Conservation (phyloP, 805 yeast species). For the Ogataea angusta region DNA sequence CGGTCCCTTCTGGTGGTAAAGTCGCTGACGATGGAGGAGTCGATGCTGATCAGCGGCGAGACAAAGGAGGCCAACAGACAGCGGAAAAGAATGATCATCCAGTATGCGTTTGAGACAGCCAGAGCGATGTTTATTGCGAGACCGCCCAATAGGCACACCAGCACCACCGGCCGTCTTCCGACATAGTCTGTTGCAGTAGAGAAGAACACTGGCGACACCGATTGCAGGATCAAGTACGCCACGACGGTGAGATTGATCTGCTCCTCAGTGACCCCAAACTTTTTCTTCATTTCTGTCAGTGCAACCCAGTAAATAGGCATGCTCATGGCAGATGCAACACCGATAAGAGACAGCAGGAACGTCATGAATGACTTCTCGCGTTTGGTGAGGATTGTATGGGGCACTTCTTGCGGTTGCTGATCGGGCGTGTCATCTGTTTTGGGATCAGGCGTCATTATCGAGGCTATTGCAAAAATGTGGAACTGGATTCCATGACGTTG, state of each 20-base stretch:
- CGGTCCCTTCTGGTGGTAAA: constrained; percentile 60
- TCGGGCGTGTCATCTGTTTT: not conserved
- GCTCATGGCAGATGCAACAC: constrained; percentile 67
- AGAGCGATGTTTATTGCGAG: constrained; percentile 63
- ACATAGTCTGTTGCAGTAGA: constrained; percentile 64
- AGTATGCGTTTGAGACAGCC: constrained; percentile 54
- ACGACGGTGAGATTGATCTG: constrained; percentile 70
- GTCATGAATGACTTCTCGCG: constrained; percentile 42
- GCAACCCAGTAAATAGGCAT: constrained; percentile 83
- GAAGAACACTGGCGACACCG: constrained; percentile 66
- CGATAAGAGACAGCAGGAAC: constrained; percentile 41
- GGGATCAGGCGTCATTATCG: not conserved
- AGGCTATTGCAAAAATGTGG: no score
- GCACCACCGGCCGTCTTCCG: constrained; percentile 70
- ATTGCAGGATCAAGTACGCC: constrained; percentile 73
- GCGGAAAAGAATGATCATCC: constrained; percentile 62
- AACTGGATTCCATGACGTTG: no score
- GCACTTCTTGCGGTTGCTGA: constrained; percentile 1
- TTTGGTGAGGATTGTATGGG: constrained; percentile 44
- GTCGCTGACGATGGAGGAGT: constrained; percentile 73
- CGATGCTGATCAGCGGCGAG: constrained; percentile 70
- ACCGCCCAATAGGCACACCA: constrained; percentile 53
- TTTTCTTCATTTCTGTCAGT: constrained; percentile 49
- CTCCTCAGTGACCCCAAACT: constrained; percentile 55
- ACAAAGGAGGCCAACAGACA: constrained; percentile 77